Base-by-base conservation (phyloP, 306 rosid genomes). In the Castanopsis chinensis region DNA sequence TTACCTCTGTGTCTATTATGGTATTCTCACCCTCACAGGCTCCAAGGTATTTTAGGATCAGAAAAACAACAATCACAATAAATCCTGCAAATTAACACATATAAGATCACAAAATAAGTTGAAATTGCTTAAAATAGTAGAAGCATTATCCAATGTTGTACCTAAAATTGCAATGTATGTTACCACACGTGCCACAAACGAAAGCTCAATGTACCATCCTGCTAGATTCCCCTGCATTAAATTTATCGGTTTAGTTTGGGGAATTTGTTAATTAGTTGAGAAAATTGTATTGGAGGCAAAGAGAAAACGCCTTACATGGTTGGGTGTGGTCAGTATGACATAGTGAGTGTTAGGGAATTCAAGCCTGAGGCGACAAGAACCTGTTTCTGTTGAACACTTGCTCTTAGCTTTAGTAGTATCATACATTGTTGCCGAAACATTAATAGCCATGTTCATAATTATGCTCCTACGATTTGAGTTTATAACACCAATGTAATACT, bases 351-450 rank as follows among this genome's bases (percentile, higher is more conserved):
- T 23, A 9, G 98, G 94, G 87, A 90, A 91, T 43, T 52, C 58
- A 64, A 85, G 77, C 45, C 63, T 78, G 74, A 91, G 89, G 73
- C 60, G 86, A 76, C 98, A 91, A 0, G 78, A 86, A 18, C 89
- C 94, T 4, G 82, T 83, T 56, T 60, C 33, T 65, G 86, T 79
- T 32, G 94, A 86, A 76, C 94, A 93, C 70, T 70, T 78, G 3
- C 85, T 81, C 51, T 85, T 86, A 78, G 94, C 93, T 78, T 87
- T 85, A 25, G 86, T 72, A 82, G 84, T 78, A 73, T 93, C 93
- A 75, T 93, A 87, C 57, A 88, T 87, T 76, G 73, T 90, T n/a
- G 97, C 88, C 1, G 91, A 90, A 75, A 90, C 85, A 72, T 85
- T 84, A 37, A 87, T 37, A 43, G 68, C 73, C 83, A 89, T 10